Evolutionary conservation across 257 asterid species (phyloP), one percentile per base, ranked within the genome.

Genomic region (Mitragyna speciosa): DNA sequence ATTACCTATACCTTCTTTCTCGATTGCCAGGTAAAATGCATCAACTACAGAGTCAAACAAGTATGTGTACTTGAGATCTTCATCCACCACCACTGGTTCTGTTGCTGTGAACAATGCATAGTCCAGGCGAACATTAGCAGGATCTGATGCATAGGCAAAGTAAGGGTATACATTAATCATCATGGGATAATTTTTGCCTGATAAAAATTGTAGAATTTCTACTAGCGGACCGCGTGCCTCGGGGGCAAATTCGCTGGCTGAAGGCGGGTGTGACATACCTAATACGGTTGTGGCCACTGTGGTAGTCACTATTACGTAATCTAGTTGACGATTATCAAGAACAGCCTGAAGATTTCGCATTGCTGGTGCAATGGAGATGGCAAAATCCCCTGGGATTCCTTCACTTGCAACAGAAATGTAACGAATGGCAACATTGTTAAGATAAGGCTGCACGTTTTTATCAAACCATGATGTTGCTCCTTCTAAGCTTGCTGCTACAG

Each of bases 81-180:
- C 83, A 48, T 56, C 78, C 0, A 3, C 3, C 59, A 74, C 69
- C 15, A 69, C 67, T 6, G 85, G 78, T 4, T 49, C n/a, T 1
- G 26, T 66, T 10, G 71, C 74, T 0, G 85, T 85, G 70, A 87
- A 83, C 14, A 86, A 72, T 5, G 90, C 92, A 16, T 51, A 90
- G 0, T 79, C 66, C 4, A 86, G 88, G 7, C 59, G 76, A 10
- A 88, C 19, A 0, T n/a, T 3, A 0, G 0, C 24, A 0, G 82
- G 24, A 30, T 75, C 54, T 0, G 54, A 52, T 0, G 83, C 49
- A 22, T 82, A 80, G 0, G 81, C 92, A 7, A 89, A 87, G 36
- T 89, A 90, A 9, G 93, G 91, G 81, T 89, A 90, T 22, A 82
- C 69, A 12, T 89, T 89, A 0, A 63, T 82, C 6, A 90, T 82